Percentiles rank a stretch among this genome's conserved stretches.
Conservation (phyloP, 148 eudicot genomes). For the Rhododendron griersonianum region DNA sequence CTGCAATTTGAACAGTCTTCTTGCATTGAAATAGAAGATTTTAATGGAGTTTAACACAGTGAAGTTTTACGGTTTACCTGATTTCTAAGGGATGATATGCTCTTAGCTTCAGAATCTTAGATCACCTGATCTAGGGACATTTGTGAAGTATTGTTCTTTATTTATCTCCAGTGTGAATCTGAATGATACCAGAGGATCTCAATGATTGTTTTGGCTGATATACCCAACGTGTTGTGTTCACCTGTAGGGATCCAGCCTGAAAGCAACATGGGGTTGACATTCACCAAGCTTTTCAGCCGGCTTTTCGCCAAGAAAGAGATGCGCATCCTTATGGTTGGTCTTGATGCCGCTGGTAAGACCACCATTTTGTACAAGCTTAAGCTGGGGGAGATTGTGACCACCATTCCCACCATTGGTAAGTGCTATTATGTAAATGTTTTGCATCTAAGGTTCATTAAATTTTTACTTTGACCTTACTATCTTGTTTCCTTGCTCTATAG, state of each 20-base stretch:
- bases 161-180: background rate
- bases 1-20: background rate
- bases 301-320: slow-evolving; percentile 55
- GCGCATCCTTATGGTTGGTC: slow-evolving; percentile 58
- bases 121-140: background rate
- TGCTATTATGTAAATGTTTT: background rate
- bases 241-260: slow-evolving; percentile 19
- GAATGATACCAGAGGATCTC: background rate
- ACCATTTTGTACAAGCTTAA: slow-evolving; percentile 56
- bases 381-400: slow-evolving; percentile 54
- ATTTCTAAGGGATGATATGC: background rate
- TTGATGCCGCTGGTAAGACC: slow-evolving; percentile 54
- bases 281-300: slow-evolving; percentile 51
- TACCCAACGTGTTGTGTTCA: background rate
- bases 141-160: background rate
- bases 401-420: slow-evolving; percentile 52
- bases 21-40: background rate
- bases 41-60: background rate
- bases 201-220: background rate
- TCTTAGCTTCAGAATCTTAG: background rate
- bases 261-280: slow-evolving; percentile 44
- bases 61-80: background rate
- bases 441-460: background rate
- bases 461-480: background rate
- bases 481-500: background rate